Conservation (phyloP, 495 filamentous ascomycete species). For the Halenospora varia region DNA sequence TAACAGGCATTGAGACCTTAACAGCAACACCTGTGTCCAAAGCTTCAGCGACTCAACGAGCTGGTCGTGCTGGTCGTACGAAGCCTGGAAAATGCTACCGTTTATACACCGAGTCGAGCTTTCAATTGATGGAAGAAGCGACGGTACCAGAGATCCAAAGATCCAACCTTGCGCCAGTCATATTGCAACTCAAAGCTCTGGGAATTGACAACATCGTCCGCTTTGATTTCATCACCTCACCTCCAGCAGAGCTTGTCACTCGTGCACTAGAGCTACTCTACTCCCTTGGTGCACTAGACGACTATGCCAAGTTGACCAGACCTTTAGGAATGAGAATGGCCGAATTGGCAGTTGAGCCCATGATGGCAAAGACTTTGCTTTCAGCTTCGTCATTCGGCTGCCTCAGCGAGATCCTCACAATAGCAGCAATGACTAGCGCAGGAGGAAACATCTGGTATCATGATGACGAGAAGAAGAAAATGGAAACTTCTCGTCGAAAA, state of each 20-base stretch:
- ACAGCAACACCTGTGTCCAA: slow-evolving; percentile 87
- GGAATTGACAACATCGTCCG: slow-evolving; percentile 94
- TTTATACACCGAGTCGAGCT: slow-evolving; percentile 79
- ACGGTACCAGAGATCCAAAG: slow-evolving; percentile 90
- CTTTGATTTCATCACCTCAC: slow-evolving; percentile 86
- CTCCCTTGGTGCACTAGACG: slow-evolving; percentile 83
- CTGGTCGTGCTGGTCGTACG: slow-evolving; percentile 87
- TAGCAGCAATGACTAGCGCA: slow-evolving; percentile 91
- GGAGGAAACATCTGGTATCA: slow-evolving; percentile 80
- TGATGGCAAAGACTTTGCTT: slow-evolving; percentile 91
- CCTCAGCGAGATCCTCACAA: slow-evolving; percentile 79
- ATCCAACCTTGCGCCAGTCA: slow-evolving; percentile 83
- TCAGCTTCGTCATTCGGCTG: slow-evolving; percentile 73
- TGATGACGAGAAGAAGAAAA: slow-evolving; percentile 66
- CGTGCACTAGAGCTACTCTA: slow-evolving; percentile 87
- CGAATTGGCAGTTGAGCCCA: slow-evolving; percentile 89
- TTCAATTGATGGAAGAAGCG: slow-evolving; percentile 63
- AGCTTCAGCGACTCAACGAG: slow-evolving; percentile 87
- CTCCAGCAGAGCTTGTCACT: slow-evolving; percentile 82
- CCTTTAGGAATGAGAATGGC: slow-evolving; percentile 90
- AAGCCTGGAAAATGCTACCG: slow-evolving; percentile 94
- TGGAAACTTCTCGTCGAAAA: slow-evolving; percentile 69
- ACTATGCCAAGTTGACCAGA: slow-evolving; percentile 86
- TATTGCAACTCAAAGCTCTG: slow-evolving; percentile 92
- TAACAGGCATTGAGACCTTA: slow-evolving; percentile 84